Evolutionary conservation across 768 basidiomycete species (phyloP), one percentile per base, ranked within the genome.

Genomic region (Collybia sp.): DNA sequence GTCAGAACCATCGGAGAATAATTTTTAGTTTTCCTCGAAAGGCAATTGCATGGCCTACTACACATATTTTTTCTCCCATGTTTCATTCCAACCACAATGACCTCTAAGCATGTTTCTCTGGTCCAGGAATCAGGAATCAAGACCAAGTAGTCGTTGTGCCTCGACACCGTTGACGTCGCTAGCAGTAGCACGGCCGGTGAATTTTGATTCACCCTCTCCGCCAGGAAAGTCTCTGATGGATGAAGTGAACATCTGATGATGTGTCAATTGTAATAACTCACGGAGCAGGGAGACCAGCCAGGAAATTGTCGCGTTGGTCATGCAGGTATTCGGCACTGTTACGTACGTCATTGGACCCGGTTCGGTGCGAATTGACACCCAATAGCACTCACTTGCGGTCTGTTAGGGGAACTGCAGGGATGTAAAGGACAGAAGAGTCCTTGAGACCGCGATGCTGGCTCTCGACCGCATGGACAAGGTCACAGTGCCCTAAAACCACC

Each of bases 361-460:
- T 35, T 18, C 31, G 6, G 2, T n/a, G 16, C 15, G 16, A 6
- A 15, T 19, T 8, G 4, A 25, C 25, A 25, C 25, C 4, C 25
- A 25, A 8, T 25, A 25, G 25, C 25, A 53, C 69, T 52, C 49
- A 77, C 75, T 78, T 80, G 50, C 71, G 59, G 19, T 71, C 6
- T 0, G 77, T 79, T 17, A 80, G 55, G 1, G 78, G 77, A 0
- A 70, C 73, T 10, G 77, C 74, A 8, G 77, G 79, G 33, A 79
- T 80, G 42, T 80, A 80, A 40, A 81, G 43, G 6, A 80, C 78
- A 0, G 77, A 78, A 0, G 78, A 80, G 53, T 80, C 78, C 10
- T 62, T 58, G 12, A 49, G 55, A 1, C 81, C 79, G 12, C 53
- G 44, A 53, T 82, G 79, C 18, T 66, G 61, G 3, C 50, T 46